Evolutionary conservation across 1,139 yeast species (phyloP).

Genomic region (Meyerozyma sp.): DNA sequence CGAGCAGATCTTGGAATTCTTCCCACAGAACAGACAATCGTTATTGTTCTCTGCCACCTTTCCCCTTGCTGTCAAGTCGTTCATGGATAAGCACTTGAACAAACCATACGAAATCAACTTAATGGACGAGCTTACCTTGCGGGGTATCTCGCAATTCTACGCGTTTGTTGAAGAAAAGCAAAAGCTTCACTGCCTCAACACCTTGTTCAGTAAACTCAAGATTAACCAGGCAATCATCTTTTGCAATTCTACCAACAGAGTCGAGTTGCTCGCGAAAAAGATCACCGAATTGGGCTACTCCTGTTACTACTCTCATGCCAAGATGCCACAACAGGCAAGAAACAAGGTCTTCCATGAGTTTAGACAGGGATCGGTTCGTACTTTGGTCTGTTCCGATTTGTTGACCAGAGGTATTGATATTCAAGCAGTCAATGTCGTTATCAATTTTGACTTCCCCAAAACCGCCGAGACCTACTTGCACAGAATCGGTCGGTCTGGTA

Average conservation of each 20-base stretch:
- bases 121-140: slow-evolving; percentile 94
- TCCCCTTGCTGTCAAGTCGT: slow-evolving; percentile 88
- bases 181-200: slow-evolving; percentile 91
- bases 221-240: slow-evolving; percentile 95
- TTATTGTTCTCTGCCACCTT: slow-evolving; percentile 91
- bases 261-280: slow-evolving; percentile 89
- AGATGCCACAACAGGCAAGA: slow-evolving; percentile 96
- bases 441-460: slow-evolving; percentile 97
- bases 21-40: slow-evolving; percentile 80
- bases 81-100: slow-evolving; percentile 86
- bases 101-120: slow-evolving; percentile 93
- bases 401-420: slow-evolving; percentile 98
- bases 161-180: slow-evolving; percentile 97
- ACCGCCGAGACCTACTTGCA: slow-evolving; percentile 96
- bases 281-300: slow-evolving; percentile 96
- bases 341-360: slow-evolving; percentile 98
- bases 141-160: slow-evolving; percentile 95
- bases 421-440: slow-evolving; percentile 97
- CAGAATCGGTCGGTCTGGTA: slow-evolving; percentile 98
- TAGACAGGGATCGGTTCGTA: slow-evolving; percentile 97
- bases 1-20: slow-evolving; percentile 78
- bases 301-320: slow-evolving; percentile 95
- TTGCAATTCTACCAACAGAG: slow-evolving; percentile 95
- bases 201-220: slow-evolving; percentile 87
- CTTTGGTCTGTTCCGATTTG: slow-evolving; percentile 92